Evolutionary conservation across 129 eudicot species (phyloP), one percentile per base, ranked within the genome.

Genomic region (Pseudognaphalium luteoalbum): DNA sequence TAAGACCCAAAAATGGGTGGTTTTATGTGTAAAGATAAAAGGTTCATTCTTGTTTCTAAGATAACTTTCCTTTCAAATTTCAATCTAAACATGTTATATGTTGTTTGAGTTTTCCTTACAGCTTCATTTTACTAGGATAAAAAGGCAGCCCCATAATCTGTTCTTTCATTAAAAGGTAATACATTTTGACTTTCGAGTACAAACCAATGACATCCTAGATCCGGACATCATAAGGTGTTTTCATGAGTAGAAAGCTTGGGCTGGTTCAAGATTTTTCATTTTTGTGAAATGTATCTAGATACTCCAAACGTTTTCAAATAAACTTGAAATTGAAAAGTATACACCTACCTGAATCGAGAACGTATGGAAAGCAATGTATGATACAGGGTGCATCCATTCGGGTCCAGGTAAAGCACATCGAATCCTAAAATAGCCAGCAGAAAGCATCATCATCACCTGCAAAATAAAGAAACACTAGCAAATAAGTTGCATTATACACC

Each of bases 351-450:
- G 97, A 41, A 95, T 85, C 25, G 97, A 78, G 70, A 86, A 91
- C 17, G 97, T 91, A 66, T 95, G 99, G 89, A 91, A 91, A 66
- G 99, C 86, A 73, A 95, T 73, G 81, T 95, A 91, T 20, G 99
- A 95, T 64, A 91, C 42, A 59, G 99, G 97, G 73, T 87, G 89
- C 86, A 75, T 87, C 99, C 99, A 95, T 30, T 85, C 83, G 42
- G 92, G 84, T 56, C 87, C 82, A 41, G 99, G 97, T 78, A 95
- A 81, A 85, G 87, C 92, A 68, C 94, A 89, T 63, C 99, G 89
- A 56, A 91, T 83, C 81, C 96, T 84, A 64, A 91, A 95, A 83
- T 82, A 91, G 57, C 99, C 99, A 56, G 96, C 97, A 34, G 99
- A 87, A 72, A 95, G 97, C 99, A 95, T 95, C 97, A 94, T 85